Base-by-base conservation (phyloP, 805 yeast genomes). In the Lachancea quebecensis region DNA sequence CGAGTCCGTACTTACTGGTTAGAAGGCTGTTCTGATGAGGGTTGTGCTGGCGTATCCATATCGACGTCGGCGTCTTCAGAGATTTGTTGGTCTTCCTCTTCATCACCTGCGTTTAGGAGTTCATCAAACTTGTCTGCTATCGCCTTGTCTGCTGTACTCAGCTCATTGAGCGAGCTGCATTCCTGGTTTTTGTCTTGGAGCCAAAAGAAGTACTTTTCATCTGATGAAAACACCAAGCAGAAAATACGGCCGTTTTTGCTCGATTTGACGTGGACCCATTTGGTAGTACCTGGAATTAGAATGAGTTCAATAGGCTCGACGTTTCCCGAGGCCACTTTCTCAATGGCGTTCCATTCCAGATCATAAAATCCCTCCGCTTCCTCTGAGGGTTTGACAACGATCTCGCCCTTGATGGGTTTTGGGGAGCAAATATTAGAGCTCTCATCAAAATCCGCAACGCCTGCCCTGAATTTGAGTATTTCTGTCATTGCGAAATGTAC, bases 211-310 rank as follows among this genome's bases (percentile, higher is more conserved):
- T 66, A 60, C 47, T 72, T 69, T 49, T 82, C 81, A 46, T 84
- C 85, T 5, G 87, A 77, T 47, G 82, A 73, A 63, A 82, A 82
- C 42, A 80, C 74, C 62, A 83, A 69, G 29, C 81, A 80, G 54
- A 80, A 82, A 16, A 87, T 86, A 48, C 96, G 72, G 21, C 95
- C 96, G 2, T 85, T 78, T 38, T 67, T 72, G 62, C 93, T 82
- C 11, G 88, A 78, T 42, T 71, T 67, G 36, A 85, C 79, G 39
- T 75, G 83, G 46, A 77, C 74, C 79, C 89, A 85, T 39, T 80
- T 75, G 39, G 87, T 90, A 55, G 87, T 95, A 7, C 95, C 95
- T 0, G 95, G 93, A 51, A 87, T 81, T 39, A 88, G 74, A 56
- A 85, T 73, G 50, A 85, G 70, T 41, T 69, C 73, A 18, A 61